Conservation (phyloP, 257 asterid species). For the Scutellaria barbata region DNA sequence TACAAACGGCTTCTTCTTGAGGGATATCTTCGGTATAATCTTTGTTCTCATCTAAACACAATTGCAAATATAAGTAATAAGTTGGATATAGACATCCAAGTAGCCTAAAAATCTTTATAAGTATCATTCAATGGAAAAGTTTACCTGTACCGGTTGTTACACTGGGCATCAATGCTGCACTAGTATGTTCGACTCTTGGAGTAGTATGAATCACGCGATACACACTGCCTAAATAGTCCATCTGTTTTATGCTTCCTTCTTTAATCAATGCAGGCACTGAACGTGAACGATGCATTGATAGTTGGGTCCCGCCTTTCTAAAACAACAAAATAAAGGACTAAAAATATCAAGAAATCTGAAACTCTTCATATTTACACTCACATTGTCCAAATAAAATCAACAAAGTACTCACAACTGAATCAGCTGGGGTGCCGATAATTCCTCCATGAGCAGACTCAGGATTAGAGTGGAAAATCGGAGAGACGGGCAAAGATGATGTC, state of each 20-base stretch:
- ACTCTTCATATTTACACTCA: slow-evolving; percentile 12
- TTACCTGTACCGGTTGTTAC: slow-evolving; percentile 52
- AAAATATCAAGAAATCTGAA: not conserved
- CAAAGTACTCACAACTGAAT: slow-evolving; percentile 55
- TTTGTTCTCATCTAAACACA: slow-evolving; percentile 57
- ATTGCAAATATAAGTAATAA: slow-evolving; percentile 41
- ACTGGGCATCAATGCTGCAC: slow-evolving; percentile 44
- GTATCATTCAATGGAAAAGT: not conserved
- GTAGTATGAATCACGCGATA: slow-evolving; percentile 76
- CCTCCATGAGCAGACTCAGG: slow-evolving; percentile 84
- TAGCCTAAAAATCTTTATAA: not conserved
- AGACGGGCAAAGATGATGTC: slow-evolving; percentile 74
- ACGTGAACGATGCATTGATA: slow-evolving; percentile 77
- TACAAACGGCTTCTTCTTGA: slow-evolving; percentile 87
- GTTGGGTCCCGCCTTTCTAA: slow-evolving; percentile 55
- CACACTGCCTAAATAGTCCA: slow-evolving; percentile 55
- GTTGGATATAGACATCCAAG: slow-evolving; percentile 28
- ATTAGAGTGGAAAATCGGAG: slow-evolving; percentile 78
- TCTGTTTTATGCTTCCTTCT: slow-evolving; percentile 66
- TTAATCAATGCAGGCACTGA: slow-evolving; percentile 75
- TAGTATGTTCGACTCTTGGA: slow-evolving; percentile 52
- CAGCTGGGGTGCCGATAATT: slow-evolving; percentile 31
- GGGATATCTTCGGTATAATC: slow-evolving; percentile 74
- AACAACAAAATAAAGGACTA: not conserved
- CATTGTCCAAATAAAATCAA: slow-evolving; percentile 12